Evolutionary conservation across 352 stramenopile genomes (phyloP).

Genomic region (Peronosclerospora sorghi): DNA sequence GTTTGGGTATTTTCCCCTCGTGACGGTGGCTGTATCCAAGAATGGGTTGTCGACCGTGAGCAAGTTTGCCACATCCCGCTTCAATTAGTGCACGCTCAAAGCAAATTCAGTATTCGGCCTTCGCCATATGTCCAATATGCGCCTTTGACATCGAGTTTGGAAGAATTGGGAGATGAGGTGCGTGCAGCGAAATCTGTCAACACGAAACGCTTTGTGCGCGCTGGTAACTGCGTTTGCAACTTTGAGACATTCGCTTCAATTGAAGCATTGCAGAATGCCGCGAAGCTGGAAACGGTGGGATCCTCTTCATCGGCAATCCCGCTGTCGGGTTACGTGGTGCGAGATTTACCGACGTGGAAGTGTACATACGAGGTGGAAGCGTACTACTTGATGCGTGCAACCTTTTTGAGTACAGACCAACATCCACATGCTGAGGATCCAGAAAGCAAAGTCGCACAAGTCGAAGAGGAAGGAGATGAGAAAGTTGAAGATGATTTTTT

Average conservation of each 20-base stretch:
- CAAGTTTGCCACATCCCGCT: slow-evolving; percentile 74
- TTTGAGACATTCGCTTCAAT: slow-evolving; percentile 69
- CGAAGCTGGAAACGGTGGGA: slow-evolving; percentile 24
- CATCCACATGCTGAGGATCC: slow-evolving; percentile 10
- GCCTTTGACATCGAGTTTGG: slow-evolving; percentile 64
- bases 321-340: slow-evolving; percentile 70
- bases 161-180: slow-evolving; percentile 68
- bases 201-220: slow-evolving; percentile 72
- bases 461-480: slow-evolving; percentile 50
- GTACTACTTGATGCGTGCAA: slow-evolving; percentile 80
- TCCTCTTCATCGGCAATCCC: slow-evolving; percentile 29
- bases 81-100: slow-evolving; percentile 76
- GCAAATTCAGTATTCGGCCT: slow-evolving; percentile 79
- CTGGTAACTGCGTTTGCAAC: slow-evolving; percentile 68
- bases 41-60: slow-evolving; percentile 81
- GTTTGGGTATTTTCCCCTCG: slow-evolving; percentile 82
- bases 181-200: slow-evolving; percentile 58
- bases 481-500: slow-evolving; percentile 75
- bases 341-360: slow-evolving; percentile 78
- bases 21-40: slow-evolving; percentile 55
- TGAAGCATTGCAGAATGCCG: slow-evolving; percentile 50
- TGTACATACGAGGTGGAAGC: slow-evolving; percentile 84
- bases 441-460: slow-evolving; percentile 15
- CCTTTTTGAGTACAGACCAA: slow-evolving; percentile 60
- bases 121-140: slow-evolving; percentile 81